phyloP scores from a whole-genome alignment of 768 basidiomycete species.

The Suillus decipiens region DNA sequence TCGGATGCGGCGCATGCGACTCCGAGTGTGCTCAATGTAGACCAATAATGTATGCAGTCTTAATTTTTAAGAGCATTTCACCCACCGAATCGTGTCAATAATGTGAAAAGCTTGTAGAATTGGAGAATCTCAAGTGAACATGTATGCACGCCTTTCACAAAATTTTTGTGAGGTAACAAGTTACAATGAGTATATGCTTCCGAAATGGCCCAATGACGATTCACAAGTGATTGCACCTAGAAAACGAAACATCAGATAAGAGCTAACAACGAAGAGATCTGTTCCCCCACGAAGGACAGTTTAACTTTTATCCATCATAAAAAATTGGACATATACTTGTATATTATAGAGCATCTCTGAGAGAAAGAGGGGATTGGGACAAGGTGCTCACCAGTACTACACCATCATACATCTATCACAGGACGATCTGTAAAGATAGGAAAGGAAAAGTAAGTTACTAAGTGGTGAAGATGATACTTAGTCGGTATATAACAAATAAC shows the following conservation, averaged over 20 bases:
- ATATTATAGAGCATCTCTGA: slow-evolving; percentile 53
- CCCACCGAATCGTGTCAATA: neutral
- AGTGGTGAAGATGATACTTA: no score
- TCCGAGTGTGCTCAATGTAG: neutral
- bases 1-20: no score
- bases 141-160: neutral
- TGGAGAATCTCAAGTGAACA: no score
- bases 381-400: slow-evolving; percentile 2
- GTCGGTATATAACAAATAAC: no score
- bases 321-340: slow-evolving; percentile 80
- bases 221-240: neutral
- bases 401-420: neutral
- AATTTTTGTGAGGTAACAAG: no score
- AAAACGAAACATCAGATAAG: neutral
- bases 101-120: no score
- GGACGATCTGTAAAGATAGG: neutral
- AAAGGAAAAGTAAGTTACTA: slow-evolving; percentile 7
- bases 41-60: neutral
- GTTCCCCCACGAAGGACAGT: slow-evolving; percentile 49
- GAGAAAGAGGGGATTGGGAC: slow-evolving; percentile 4
- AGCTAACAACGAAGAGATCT: neutral
- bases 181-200: neutral
- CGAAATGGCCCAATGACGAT: neutral
- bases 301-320: slow-evolving; percentile 63
- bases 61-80: neutral